Evolutionary conservation across 2,329 filamentous ascomycete genomes (phyloP), one percentile per base, ranked within the genome.

Genomic region (Neofusicoccum laricinum): DNA sequence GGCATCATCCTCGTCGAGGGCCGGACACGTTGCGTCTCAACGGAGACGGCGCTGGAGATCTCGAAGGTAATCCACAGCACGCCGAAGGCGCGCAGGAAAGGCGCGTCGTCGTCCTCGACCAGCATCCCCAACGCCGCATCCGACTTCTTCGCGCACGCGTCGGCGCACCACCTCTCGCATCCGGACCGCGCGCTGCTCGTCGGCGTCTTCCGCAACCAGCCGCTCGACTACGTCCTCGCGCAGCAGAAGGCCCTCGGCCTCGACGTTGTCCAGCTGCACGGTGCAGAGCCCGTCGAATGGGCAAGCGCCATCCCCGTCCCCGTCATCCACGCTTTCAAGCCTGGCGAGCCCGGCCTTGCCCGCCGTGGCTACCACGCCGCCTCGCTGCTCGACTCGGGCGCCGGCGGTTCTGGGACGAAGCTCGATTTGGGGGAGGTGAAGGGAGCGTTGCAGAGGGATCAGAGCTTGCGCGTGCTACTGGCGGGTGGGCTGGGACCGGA

Each of bases 161-260:
- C 80, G 12, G 72, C 74, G 30, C 69, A 77, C 34, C 73, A 81
- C 10, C 72, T 88, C 21, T 78, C 78, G 7, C 77, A 82, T 77
- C 84, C 74, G 73, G 81, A 74, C 73, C 86, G 90, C 10, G 89
- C 94, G 0, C 84, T 95, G 2, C 84, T 99, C 0, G 95, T 97
- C 4, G 95, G 95, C 64, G 94, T 99, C 2, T 99, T 99, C 80
- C 90, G 91, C 71, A 91, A 97, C 75, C 94, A 98, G 73, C 87
- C 94, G 0, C 82, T 99, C 10, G 85, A 87, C 40, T 92, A 97
- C 70, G 84, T 99, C 6, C 82, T 98, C 58, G 85, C 88, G 67
- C 87, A 94, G 75, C 91, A 96, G 70, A 86, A 86, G 68, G 82
- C 88, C 12, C 88, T 97, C 68, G 83, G 85, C 50, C 85, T 99